Evolutionary conservation across 768 basidiomycete species (phyloP), one percentile per base, ranked within the genome.

Genomic region (Boletus vermiculosoides): DNA sequence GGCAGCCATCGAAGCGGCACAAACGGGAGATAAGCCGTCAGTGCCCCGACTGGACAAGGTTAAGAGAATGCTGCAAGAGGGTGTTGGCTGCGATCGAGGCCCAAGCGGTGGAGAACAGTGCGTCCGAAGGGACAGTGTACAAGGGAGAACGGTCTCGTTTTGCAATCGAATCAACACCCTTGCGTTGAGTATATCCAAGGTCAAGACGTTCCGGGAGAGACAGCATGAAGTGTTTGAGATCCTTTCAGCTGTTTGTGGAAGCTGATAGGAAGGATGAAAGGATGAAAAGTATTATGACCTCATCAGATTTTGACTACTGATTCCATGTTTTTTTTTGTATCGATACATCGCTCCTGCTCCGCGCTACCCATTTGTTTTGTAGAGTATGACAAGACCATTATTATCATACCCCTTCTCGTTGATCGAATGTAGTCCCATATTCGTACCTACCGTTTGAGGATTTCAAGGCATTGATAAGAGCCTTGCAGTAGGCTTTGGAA

Each of bases 151-250:
- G 9, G 83, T 90, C 54, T 76, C 82, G 44, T 87, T 94, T 67
- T 80, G 87, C 28, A 94, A 93, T 68, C 71, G 88, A 55, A 82
- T 94, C 50, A 93, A 92, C 69, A 81, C 78, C 22, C 77, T 94
- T 13, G 86, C 87, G 58, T 64, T 94, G 60, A 79, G 76, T 0
- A 83, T 94, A 80, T 90, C 86, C 47, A 78, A 76, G 65, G 71
- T 94, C 53, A 78, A 76, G 56, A 83, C 88, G 48, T 94, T 94
- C 66, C 81, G 77, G 60, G 87, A 90, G 62, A 69, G 89, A 47
- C 87, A 91, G 71, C 79, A 76, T 2, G 77, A 82, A 49, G 87
- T 91, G 7, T 92, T 92, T 66, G 81, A 80, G 67, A 82, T 91
- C 31, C 54, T 68, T 2, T 67, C 66, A 0, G 67, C 67, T 4